phyloP scores from a whole-genome alignment of 73 alveolate species.

The Paramecium tetraurelia region DNA sequence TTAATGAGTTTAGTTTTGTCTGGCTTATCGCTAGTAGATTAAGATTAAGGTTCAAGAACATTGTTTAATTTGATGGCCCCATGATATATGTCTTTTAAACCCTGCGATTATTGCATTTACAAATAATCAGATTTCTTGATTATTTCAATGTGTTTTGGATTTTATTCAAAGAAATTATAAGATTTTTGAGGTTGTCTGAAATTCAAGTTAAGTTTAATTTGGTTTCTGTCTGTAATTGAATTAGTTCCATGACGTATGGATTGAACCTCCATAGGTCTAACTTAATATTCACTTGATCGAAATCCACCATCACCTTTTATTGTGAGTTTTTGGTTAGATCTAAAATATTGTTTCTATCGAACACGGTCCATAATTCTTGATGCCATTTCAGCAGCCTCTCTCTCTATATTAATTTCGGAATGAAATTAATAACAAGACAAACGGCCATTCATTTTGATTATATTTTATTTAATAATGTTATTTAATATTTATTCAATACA shows the following conservation, averaged over 20 bases:
- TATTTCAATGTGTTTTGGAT: not conserved
- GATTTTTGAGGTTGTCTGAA: not conserved
- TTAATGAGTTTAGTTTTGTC: not conserved
- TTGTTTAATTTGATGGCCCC: not conserved
- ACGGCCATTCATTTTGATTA: not conserved
- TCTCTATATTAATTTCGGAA: not conserved
- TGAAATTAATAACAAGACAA: not conserved
- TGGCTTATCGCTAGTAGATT: not conserved
- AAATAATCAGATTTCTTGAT: not conserved
- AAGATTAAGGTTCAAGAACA: not conserved
- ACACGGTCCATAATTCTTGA: not conserved
- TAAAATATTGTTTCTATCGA: not conserved
- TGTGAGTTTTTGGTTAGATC: not conserved
- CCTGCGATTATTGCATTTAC: not conserved
- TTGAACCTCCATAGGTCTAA: not conserved
- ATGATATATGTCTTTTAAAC: not conserved
- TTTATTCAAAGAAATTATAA: not conserved
- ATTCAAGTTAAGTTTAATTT: not conserved
- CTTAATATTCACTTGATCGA: not conserved
- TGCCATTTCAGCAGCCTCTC: conserved; percentile 14
- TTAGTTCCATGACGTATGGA: not conserved
- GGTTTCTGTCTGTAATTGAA: not conserved
- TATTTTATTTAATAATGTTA: not conserved
- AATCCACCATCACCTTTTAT: not conserved
- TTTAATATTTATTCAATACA: conserved; percentile 57